Evolutionary conservation across 2,329 filamentous ascomycete species (phyloP), one percentile per base, ranked within the genome.

Genomic region (Berkeleyomyces rouxiae): DNA sequence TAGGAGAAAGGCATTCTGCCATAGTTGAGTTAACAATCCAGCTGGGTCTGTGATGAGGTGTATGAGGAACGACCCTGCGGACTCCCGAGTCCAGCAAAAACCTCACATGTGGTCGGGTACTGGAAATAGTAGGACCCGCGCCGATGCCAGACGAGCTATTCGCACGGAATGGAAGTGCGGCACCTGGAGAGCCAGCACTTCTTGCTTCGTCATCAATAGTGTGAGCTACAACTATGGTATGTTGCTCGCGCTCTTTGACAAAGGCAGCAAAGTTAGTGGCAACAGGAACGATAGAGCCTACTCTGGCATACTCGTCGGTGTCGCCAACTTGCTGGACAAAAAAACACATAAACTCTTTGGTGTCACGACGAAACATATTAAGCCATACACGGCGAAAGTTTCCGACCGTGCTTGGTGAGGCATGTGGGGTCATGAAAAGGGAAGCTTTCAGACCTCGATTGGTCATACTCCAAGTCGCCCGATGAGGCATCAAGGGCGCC

Each of bases 301-400:
- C 61, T 7, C 64, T 58, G 2, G 61, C 64, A 46, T 59, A 65
- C 33, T 65, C 64, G 40, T 65, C 64, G 10, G 16, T 33, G 4
- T 65, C 64, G 10, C 64, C 64, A 33, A 65, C 61, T 31, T 65
- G 64, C 43, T 65, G 64, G 10, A 65, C 62, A 44, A 65, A 61
- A 40, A 65, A 65, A 31, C 61, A 61, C 61, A 65, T 63, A 23
- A 65, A 65, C 59, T 65, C 49, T n/a, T 59, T 61, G 31, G 64
- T 59, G 7, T 51, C 58, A 3, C 64, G 61, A 3, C 59, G 61
- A 16, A 62, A 61, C 23, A 63, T 37, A 40, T 63, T 63, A n/a
- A 65, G 53, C 64, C 64, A 65, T n/a, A 65, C 64, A 40, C 64
- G 61, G n/a, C 64, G 57, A 37, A 63, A 65, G 61, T 65, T 65